Evolutionary conservation across 306 rosid species (phyloP).

Genomic region (Pueraria montana): DNA sequence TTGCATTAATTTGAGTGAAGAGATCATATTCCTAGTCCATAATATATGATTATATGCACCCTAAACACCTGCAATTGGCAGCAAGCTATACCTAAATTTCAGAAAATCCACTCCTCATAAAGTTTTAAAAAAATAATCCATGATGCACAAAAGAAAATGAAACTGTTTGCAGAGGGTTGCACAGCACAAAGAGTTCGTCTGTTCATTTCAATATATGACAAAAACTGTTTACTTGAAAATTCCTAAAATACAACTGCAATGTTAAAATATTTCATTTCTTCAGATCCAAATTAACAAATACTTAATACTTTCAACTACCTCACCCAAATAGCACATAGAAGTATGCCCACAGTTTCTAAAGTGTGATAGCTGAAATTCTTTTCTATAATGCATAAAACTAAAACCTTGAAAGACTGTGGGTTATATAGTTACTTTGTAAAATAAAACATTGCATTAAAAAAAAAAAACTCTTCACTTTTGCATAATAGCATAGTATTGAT

Average conservation of each 20-base stretch:
- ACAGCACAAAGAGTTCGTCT: background rate
- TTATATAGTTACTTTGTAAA: background rate
- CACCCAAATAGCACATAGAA: background rate
- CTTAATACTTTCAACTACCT: background rate
- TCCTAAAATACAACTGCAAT: background rate
- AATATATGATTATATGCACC: background rate
- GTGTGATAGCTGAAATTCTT: background rate
- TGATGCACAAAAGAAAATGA: background rate
- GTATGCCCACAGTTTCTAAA: background rate
- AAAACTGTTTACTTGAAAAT: background rate
- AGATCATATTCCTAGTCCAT: background rate
- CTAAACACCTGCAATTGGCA: background rate
- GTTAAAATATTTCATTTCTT: background rate
- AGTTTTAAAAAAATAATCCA: background rate
- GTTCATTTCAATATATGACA: background rate
- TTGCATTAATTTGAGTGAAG: background rate
- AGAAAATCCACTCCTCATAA: background rate
- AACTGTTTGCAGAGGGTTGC: background rate
- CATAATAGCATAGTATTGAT: background rate
- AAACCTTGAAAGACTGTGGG: background rate
- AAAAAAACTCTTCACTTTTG: background rate
- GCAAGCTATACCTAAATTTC: constrained; percentile 1
- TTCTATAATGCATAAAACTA: background rate
- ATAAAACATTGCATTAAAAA: background rate
- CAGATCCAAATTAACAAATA: background rate